These are phyloP conservation scores for Myxozyma nipponensis DNA, from an alignment of 805 yeast genomes.

Conservation along the genomic window DNA sequence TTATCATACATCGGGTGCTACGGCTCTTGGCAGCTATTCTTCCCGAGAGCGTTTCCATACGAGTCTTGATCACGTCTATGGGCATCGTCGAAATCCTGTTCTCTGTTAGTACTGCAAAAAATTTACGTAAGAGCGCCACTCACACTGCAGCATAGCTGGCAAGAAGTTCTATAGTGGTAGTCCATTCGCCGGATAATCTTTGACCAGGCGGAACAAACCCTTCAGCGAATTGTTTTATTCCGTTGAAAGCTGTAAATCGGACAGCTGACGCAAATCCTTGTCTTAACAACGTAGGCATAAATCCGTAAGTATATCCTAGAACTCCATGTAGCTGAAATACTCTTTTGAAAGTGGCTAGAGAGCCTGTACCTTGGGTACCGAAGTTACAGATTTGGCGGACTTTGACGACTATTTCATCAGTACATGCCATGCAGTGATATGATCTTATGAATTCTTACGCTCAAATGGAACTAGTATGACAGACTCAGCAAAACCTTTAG, in stretches of 20 bases:
- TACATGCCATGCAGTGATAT: background rate
- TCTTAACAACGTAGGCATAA: constrained; percentile 73
- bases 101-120: constrained; percentile 31
- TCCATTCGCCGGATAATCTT: constrained; percentile 50
- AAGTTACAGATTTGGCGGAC: constrained; percentile 19
- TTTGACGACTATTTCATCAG: constrained; percentile 13
- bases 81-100: constrained; percentile 77
- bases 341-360: constrained; percentile 33
- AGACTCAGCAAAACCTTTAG: constrained; percentile 67
- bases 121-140: background rate
- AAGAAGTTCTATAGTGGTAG: constrained; percentile 32
- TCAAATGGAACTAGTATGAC: constrained; percentile 88
- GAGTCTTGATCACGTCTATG: constrained; percentile 91
- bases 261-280: constrained; percentile 77
- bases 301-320: constrained; percentile 76
- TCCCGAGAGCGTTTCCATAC: constrained; percentile 70
- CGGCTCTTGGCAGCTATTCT: constrained; percentile 36
- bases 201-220: constrained; percentile 51
- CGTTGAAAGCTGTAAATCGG: constrained; percentile 77
- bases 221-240: constrained; percentile 58
- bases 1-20: constrained; percentile 37
- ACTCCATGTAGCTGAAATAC: constrained; percentile 54
- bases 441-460: constrained; percentile 35
- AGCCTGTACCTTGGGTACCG: constrained; percentile 17
- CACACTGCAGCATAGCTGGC: constrained; percentile 23